Percentiles rank a stretch among this genome's conserved stretches.
Conservation (phyloP, 2,329 filamentous ascomycete species). For the Penicillium rolfsii region DNA sequence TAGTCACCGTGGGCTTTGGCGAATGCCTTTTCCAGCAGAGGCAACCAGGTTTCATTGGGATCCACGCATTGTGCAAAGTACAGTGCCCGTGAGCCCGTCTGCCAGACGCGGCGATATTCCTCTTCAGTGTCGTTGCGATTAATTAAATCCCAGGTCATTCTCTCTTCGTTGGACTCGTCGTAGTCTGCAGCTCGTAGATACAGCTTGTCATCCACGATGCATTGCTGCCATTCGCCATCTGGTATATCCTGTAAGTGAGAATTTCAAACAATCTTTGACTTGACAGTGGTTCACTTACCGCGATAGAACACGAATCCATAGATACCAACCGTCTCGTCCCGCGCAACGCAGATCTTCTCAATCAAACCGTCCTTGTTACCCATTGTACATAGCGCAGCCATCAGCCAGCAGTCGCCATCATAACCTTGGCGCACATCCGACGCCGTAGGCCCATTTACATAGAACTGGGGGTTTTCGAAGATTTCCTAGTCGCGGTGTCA, state of each 20-base stretch:
- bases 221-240: conserved; percentile 90
- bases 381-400: conserved; percentile 77
- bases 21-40: conserved; percentile 79
- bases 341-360: conserved; percentile 72
- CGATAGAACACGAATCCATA: conserved; percentile 86
- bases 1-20: conserved; percentile 85
- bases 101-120: conserved; percentile 71
- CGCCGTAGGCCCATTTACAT: conserved; percentile 73
- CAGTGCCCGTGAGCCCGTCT: conserved; percentile 74
- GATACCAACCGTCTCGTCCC: conserved; percentile 73
- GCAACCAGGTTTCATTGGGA: conserved; percentile 81
- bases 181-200: conserved; percentile 82
- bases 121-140: conserved; percentile 73
- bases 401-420: conserved; percentile 83
- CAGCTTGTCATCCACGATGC: conserved; percentile 88
- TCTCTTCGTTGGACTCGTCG: conserved; percentile 75
- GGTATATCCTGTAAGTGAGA: neutral
- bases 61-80: conserved; percentile 78
- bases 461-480: conserved; percentile 77
- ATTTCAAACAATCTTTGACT: neutral
- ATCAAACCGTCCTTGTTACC: conserved; percentile 73
- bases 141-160: conserved; percentile 73
- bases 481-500: conserved; percentile 60
- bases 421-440: conserved; percentile 79
- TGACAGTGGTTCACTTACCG: conserved; percentile 42